Conservation (phyloP, 2,329 filamentous ascomycete genomes). For the Saccharata proteae region DNA sequence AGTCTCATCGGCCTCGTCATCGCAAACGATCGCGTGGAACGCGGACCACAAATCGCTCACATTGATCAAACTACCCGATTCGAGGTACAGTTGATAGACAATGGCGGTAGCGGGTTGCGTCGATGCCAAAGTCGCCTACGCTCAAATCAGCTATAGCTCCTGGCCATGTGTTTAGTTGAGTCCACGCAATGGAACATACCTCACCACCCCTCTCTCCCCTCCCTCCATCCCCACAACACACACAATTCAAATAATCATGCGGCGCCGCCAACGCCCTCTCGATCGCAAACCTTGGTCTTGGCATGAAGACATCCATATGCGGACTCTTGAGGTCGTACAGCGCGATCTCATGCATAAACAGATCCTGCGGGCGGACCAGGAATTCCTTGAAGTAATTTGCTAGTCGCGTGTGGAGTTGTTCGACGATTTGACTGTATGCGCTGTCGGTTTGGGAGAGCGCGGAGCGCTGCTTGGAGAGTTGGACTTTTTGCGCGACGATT, state of each 20-base stretch:
- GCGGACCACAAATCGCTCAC: constrained; percentile 69
- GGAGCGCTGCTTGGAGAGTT: constrained; percentile 63
- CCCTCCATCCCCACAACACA: constrained; percentile 44
- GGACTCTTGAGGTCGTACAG: constrained; percentile 62
- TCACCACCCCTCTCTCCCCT: constrained; percentile 20
- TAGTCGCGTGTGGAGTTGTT: constrained; percentile 41
- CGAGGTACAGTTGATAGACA: constrained; percentile 66
- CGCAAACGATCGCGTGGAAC: constrained; percentile 52
- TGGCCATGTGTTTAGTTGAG: too few relatives aligned
- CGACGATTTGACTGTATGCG: constrained; percentile 55
- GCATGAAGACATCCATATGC: constrained; percentile 61
- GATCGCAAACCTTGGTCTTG: constrained; percentile 56
- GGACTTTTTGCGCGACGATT: constrained; percentile 68
- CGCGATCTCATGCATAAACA: constrained; percentile 61
- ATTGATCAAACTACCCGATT: constrained; percentile 66
- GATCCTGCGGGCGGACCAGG: constrained; percentile 36
- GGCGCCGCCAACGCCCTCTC: constrained; percentile 61
- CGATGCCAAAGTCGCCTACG: constrained; percentile 35
- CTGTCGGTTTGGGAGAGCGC: constrained; percentile 59
- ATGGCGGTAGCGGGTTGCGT: constrained; percentile 60
- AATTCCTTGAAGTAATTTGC: constrained; percentile 32
- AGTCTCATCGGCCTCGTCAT: constrained; percentile 32
- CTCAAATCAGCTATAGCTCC: neutral
- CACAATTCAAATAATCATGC: constrained; percentile 65
- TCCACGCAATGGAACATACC: neutral